Evolutionary conservation across 1,284 basidiomycete species (phyloP).

Genomic region (Chalciporus piperatoides): DNA sequence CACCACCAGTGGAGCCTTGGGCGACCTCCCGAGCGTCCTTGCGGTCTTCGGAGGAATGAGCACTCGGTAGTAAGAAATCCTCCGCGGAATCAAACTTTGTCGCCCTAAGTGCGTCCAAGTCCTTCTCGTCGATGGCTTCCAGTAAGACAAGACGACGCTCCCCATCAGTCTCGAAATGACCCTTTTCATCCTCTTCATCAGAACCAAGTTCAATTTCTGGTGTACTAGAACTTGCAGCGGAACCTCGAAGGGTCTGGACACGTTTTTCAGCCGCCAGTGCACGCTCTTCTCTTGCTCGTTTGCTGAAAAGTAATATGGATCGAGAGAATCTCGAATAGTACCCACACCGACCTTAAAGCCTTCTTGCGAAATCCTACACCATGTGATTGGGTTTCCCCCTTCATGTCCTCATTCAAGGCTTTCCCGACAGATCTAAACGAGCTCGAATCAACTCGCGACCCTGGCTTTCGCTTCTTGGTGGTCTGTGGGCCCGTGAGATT

Average conservation of each 20-base stretch:
- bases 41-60: constrained; percentile 1
- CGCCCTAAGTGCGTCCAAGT: constrained; percentile 25
- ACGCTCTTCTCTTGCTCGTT: constrained; percentile 70
- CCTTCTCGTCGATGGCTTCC: constrained; percentile 24
- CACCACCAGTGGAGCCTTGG: not conserved
- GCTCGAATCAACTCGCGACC: constrained; percentile 56
- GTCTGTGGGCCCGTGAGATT: constrained; percentile 56
- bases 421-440: constrained; percentile 57
- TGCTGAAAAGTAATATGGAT: constrained; percentile 42
- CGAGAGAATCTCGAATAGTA: not conserved
- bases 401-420: constrained; percentile 44
- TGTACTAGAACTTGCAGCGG: constrained; percentile 5
- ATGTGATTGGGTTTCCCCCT: constrained; percentile 40
- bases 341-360: constrained; percentile 53
- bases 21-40: not conserved
- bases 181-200: constrained; percentile 17
- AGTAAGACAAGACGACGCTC: constrained; percentile 20
- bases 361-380: constrained; percentile 66
- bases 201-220: not conserved
- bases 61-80: constrained; percentile 21
- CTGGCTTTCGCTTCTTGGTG: constrained; percentile 64
- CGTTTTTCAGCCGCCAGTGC: constrained; percentile 68
- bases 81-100: constrained; percentile 13
- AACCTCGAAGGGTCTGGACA: constrained; percentile 40
- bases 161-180: constrained; percentile 21